Conservation (phyloP, 2,329 filamentous ascomycete genomes). For the Pseudogymnoascus sp. region DNA sequence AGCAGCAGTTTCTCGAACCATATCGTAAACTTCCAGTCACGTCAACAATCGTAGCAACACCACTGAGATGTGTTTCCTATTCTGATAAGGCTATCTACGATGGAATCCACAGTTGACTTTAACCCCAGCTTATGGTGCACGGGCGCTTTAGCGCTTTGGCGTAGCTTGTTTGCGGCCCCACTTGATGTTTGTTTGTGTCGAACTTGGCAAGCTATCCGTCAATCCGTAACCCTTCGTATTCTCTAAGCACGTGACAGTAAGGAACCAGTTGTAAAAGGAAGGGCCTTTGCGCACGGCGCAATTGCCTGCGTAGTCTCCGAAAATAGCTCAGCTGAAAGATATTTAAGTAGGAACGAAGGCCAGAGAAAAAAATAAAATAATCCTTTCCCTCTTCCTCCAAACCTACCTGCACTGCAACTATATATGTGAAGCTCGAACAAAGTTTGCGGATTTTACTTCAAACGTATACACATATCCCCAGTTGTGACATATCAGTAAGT, state of each 20-base stretch:
- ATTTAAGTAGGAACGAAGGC: not conserved
- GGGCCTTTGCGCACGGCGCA: not conserved
- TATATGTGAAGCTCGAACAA: not conserved
- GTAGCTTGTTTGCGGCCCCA: conserved; percentile 3
- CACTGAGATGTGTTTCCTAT: not conserved
- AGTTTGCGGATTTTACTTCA: not conserved
- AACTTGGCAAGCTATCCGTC: not conserved
- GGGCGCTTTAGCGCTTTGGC: not conserved
- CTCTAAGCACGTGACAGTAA: not conserved
- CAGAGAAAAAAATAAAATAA: not conserved
- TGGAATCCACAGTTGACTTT: not conserved
- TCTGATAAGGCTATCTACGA: not conserved
- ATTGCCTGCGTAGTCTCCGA: not conserved
- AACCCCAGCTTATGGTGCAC: not conserved
- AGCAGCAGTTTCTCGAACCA: not conserved
- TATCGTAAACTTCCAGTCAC: not conserved
- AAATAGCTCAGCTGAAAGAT: not conserved
- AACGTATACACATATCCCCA: not conserved
- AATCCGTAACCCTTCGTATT: not conserved
- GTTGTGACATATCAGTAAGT: not conserved
- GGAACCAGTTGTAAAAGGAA: not conserved
- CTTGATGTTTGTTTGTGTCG: not conserved
- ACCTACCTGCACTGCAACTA: not conserved
- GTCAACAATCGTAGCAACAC: not conserved
- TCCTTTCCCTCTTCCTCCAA: not conserved